Conservation (phyloP, 164 flowering plant genomes). For the Pachysandra terminalis region DNA sequence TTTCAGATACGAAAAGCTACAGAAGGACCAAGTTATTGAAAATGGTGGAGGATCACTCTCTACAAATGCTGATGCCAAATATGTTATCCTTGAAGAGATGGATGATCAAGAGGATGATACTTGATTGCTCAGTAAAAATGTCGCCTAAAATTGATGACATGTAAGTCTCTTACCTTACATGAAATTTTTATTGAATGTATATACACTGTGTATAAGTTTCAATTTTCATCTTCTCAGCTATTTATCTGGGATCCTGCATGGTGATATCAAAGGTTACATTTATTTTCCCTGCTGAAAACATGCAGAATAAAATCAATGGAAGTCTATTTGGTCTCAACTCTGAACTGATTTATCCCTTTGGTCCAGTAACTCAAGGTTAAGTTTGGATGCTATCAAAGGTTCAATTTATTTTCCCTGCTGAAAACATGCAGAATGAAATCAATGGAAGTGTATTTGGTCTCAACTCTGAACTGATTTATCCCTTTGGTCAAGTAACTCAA, state of each 20-base stretch:
- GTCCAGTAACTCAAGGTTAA: too few species aligned
- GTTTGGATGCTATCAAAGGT: too few species aligned
- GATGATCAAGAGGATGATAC: constrained; percentile 56
- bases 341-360: too few species aligned
- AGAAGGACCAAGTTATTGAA: constrained; percentile 35
- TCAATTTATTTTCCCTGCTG: too few species aligned
- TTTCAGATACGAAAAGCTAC: constrained; percentile 71
- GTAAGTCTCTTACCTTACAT: constrained; percentile 9
- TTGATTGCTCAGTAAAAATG: constrained; percentile 17
- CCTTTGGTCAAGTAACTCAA: too few species aligned
- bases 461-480: too few species aligned
- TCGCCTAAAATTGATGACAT: background rate
- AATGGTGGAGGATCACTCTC: constrained; percentile 25
- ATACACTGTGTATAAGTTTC: background rate
- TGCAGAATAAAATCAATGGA: too few species aligned
- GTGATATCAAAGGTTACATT: too few species aligned
- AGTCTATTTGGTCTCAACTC: too few species aligned
- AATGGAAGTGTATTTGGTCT: too few species aligned
- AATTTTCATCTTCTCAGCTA: background rate
- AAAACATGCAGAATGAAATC: too few species aligned
- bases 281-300: too few species aligned
- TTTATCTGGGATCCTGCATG: background rate
- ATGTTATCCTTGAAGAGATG: constrained; percentile 85
- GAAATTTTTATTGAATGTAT: background rate
- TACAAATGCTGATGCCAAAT: constrained; percentile 45